Percentiles rank a stretch among this genome's conserved stretches.
phyloP scores from a whole-genome alignment of 2,329 filamentous ascomycete species.

The Lecanicillium sp. region DNA sequence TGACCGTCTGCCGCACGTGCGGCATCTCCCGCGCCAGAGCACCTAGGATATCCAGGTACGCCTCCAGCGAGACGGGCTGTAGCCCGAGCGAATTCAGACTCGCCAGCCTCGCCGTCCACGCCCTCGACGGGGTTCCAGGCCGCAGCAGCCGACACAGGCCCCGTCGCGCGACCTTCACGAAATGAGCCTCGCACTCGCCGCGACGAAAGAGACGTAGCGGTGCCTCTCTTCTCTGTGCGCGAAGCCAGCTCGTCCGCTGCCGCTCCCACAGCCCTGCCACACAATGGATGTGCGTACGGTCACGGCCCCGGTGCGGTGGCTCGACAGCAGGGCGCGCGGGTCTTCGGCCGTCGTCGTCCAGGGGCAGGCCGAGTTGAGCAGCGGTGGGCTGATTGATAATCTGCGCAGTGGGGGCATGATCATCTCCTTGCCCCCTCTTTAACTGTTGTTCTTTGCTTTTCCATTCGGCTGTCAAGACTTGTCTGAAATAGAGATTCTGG shows the following conservation, averaged over 20 bases:
- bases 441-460: no score
- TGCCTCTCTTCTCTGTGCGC: slow-evolving; percentile 53
- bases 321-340: slow-evolving; percentile 54
- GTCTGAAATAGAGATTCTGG: no score
- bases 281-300: slow-evolving; percentile 67
- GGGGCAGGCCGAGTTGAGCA: slow-evolving; percentile 70
- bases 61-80: slow-evolving; percentile 55
- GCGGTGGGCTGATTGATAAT: slow-evolving; percentile 53
- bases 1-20: slow-evolving; percentile 48
- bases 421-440: no score
- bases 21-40: slow-evolving; percentile 32
- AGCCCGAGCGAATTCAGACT: slow-evolving; percentile 68
- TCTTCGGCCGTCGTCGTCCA: slow-evolving; percentile 65
- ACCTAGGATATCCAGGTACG: slow-evolving; percentile 53
- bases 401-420: slow-evolving; percentile 14
- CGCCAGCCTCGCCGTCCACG: slow-evolving; percentile 22
- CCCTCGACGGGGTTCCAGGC: slow-evolving; percentile 15
- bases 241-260: no score
- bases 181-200: slow-evolving; percentile 22
- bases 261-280: slow-evolving; percentile 15
- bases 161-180: slow-evolving; percentile 19
- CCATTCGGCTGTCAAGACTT: no score
- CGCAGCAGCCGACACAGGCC: slow-evolving; percentile 16
- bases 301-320: slow-evolving; percentile 61
- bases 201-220: slow-evolving; percentile 61